A percentile compares a stretch with the other conserved stretches of the same genome.
These are phyloP conservation scores for Fusarium bulbicola DNA, from an alignment of 2,329 filamentous ascomycete genomes.

Conservation along the genomic window DNA sequence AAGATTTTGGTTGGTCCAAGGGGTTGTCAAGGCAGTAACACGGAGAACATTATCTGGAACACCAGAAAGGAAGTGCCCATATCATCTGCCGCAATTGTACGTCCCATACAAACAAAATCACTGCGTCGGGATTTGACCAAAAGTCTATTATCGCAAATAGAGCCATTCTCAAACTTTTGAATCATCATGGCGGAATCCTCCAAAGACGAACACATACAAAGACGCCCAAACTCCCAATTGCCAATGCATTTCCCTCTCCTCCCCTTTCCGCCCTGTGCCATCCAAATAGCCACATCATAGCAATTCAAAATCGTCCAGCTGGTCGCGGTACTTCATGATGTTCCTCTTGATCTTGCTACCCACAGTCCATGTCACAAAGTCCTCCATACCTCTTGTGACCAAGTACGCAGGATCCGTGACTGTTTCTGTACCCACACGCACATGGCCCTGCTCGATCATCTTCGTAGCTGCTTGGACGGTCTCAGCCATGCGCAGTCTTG, in stretches of 20 bases:
- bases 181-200: neutral
- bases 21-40: neutral
- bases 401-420: constrained; percentile 90
- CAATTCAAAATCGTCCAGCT: constrained; percentile 95
- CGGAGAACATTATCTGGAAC: neutral
- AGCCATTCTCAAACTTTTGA: neutral
- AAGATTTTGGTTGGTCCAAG: neutral
- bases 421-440: constrained; percentile 88
- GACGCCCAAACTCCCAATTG: constrained; percentile 36
- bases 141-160: neutral
- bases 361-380: constrained; percentile 96
- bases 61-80: neutral
- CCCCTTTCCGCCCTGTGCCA: neutral
- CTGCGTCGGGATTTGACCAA: neutral
- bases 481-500: constrained; percentile 88
- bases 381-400: constrained; percentile 89
- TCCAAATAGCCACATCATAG: constrained; percentile 60
- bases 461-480: constrained; percentile 84
- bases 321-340: constrained; percentile 93
- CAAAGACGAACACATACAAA: constrained; percentile 13
- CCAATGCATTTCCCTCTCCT: constrained; percentile 3
- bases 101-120: neutral
- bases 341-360: constrained; percentile 97
- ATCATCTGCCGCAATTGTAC: neutral
- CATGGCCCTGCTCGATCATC: constrained; percentile 94